A percentile compares a stretch with the other conserved stretches of the same genome.
phyloP scores from a whole-genome alignment of 176 grass and related monocot genomes.

The Dactylis glomerata region DNA sequence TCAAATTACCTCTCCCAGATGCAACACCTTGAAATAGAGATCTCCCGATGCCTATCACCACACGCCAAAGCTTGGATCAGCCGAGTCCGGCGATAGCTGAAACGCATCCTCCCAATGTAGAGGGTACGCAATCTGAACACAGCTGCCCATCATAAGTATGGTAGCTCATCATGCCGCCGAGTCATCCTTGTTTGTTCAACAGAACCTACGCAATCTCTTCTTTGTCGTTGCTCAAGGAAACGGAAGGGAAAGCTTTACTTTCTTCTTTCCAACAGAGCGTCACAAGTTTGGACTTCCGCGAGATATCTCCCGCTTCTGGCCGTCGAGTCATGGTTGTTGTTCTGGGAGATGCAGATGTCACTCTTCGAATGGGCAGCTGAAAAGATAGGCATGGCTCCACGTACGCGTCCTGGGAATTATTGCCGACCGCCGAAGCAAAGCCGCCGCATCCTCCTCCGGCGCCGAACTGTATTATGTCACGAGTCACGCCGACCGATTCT shows the following conservation, averaged over 20 bases:
- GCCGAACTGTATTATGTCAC: not conserved
- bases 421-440: not conserved
- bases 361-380: not conserved
- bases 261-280: not conserved
- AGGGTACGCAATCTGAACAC: not conserved
- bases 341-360: not conserved
- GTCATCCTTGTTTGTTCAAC: not conserved
- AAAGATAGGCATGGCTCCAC: slow-evolving; percentile 7
- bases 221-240: too few species aligned
- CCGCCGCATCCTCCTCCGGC: not conserved
- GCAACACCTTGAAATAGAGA: not conserved
- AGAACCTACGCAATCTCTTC: not conserved
- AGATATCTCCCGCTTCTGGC: not conserved
- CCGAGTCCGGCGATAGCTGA: not conserved
- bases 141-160: not conserved
- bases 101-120: not conserved
- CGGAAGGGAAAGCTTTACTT: not conserved
- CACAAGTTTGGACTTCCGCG: not conserved
- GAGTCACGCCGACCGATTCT: not conserved
- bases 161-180: not conserved
- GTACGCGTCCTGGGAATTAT: not conserved
- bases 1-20: not conserved
- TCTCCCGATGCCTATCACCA: not conserved
- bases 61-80: not conserved
- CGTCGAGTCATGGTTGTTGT: not conserved